Conservation (phyloP, 1,284 basidiomycete species). For the Tilletia caries region DNA sequence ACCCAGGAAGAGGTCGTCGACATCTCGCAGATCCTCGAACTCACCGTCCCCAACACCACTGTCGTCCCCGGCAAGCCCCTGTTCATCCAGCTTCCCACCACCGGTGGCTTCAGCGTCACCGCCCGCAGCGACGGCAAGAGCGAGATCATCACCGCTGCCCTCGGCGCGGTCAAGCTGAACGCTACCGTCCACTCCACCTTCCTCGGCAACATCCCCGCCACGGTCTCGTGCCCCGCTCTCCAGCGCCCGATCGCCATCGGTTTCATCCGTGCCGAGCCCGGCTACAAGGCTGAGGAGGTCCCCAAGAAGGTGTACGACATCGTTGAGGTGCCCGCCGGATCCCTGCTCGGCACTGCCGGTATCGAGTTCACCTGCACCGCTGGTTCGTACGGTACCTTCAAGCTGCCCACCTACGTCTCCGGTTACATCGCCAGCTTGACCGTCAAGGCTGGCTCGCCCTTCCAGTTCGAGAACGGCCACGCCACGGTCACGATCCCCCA, state of each 20-base stretch:
- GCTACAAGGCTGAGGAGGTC: not conserved
- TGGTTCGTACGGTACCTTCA: slow-evolving; percentile 3
- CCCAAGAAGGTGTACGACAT: slow-evolving; percentile 12
- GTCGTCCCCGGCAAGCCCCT: not conserved
- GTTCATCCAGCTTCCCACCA: not conserved
- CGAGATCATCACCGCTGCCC: slow-evolving; percentile 12
- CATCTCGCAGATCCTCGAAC: slow-evolving; percentile 3
- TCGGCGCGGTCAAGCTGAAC: slow-evolving; percentile 6
- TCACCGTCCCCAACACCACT: slow-evolving; percentile 2
- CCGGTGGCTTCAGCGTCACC: slow-evolving; percentile 8
- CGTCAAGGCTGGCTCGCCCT: not conserved
- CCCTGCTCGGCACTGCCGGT: slow-evolving; percentile 2
- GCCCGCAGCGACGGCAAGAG: slow-evolving; percentile 1
- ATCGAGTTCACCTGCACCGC: slow-evolving; percentile 1
- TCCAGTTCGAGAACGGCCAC: slow-evolving; percentile 14
- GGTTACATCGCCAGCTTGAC: slow-evolving; percentile 1
- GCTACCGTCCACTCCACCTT: slow-evolving; percentile 10
- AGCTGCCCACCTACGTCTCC: slow-evolving; percentile 6
- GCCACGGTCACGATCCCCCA: slow-evolving; percentile 3
- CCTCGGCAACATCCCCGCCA: slow-evolving; percentile 6
- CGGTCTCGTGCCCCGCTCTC: slow-evolving; percentile 4
- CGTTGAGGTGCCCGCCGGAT: slow-evolving; percentile 1
- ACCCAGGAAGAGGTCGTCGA: not conserved
- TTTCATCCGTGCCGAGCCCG: slow-evolving; percentile 11
- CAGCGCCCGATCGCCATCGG: not conserved